These are phyloP conservation scores for Phytophthora kernoviae DNA, from an alignment of 352 stramenopile species.

Conservation along the genomic window DNA sequence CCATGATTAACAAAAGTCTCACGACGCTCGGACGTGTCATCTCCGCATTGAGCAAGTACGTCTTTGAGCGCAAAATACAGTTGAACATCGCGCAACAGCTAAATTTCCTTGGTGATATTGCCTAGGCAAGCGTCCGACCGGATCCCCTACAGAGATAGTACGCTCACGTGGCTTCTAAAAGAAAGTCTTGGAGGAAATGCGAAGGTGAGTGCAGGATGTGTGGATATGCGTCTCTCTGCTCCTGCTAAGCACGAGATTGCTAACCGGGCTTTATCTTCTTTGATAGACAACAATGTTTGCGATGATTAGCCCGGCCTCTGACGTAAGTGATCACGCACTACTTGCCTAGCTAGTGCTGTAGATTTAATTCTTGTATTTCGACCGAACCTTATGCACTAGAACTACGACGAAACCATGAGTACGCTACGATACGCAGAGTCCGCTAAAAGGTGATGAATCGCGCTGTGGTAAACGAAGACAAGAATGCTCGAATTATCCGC, in stretches of 20 bases:
- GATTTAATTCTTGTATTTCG: neutral
- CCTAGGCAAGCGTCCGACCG: conserved; percentile 54
- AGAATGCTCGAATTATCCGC: conserved; percentile 79
- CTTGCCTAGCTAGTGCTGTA: neutral
- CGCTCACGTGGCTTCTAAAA: conserved; percentile 87
- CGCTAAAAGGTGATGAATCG: conserved; percentile 86
- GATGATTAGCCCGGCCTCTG: conserved; percentile 78
- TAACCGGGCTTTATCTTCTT: neutral
- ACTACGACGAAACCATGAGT: conserved; percentile 88
- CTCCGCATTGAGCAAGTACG: conserved; percentile 77
- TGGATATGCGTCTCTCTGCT: neutral
- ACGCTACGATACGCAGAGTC: conserved; percentile 85
- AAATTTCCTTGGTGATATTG: conserved; percentile 1
- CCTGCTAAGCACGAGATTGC: no score
- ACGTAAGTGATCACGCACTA: conserved; percentile 36
- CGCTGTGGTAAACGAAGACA: conserved; percentile 83
- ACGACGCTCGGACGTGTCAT: conserved; percentile 91
- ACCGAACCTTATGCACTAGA: conserved; percentile 29
- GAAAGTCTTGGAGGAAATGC: conserved; percentile 85
- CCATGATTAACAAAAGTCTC: conserved; percentile 93
- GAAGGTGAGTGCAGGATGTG: conserved; percentile 42
- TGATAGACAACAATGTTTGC: conserved; percentile 87
- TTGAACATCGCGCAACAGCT: neutral
- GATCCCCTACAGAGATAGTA: conserved; percentile 87
- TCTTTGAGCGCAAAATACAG: neutral